Base-by-base conservation (phyloP, 2,329 filamentous ascomycete genomes). In the Phialemonium atrogriseum region DNA sequence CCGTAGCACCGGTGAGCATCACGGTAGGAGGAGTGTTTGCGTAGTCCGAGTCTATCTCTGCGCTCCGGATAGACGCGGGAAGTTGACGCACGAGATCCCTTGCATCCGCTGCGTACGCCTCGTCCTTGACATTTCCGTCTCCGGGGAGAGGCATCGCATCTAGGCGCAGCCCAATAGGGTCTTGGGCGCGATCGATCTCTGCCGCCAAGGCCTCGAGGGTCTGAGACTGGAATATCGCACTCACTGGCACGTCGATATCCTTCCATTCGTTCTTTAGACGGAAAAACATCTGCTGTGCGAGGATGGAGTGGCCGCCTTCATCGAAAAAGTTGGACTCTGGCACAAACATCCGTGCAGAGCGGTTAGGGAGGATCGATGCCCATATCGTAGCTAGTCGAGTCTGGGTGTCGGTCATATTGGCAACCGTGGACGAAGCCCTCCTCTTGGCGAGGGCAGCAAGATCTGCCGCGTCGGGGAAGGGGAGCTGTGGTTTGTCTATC, bases 391-490 rank as follows among this genome's bases (percentile, higher is more conserved):
- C 84, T 26, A 94, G 61, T 3, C 60, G 59, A 41, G 71, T 69
- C 50, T 89, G 78, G 0, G 77, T 85, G 24, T 73, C 56, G 5
- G 50, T 55, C 15, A 62, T 36, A 6, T 55, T 50, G 25, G 13
- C 25, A 4, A 16, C 16, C 14, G 18, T n/a, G 25, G 25, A 27
- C 5, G 25, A 27, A 27, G 25, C 25, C 18, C 25, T 27, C 13
- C 25, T 14, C 25, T 16, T 27, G 14, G 18, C 18, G 13, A 27
- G 25, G 13, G 18, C 14, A 10, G 25, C 25, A 17, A 27, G 18
- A 16, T 84, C 72, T 10, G 74, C 72, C 15, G 76, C 76, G 54
- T 89, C 84, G 24, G 77, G 88, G 70, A 88, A 91, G 0, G 85
- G 85, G 30, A 93, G 64, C 2, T 74, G 76, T 10, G 83, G 80